These are phyloP conservation scores for Phytophthora syringae DNA, from an alignment of 352 stramenopile genomes.

Conservation along the genomic window DNA sequence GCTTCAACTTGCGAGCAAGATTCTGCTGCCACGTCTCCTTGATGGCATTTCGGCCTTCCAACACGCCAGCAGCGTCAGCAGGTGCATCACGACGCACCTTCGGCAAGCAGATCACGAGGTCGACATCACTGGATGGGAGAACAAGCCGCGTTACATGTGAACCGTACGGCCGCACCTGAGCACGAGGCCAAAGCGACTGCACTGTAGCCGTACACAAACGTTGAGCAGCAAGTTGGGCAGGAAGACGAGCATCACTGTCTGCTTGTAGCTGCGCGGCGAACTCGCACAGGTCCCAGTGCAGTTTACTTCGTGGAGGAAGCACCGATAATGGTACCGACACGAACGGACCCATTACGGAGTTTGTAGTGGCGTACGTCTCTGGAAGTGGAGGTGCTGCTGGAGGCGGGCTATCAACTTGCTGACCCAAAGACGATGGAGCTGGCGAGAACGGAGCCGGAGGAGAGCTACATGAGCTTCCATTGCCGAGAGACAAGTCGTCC, in stretches of 20 bases:
- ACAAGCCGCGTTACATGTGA: slow-evolving; percentile 96
- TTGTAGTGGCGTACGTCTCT: slow-evolving; percentile 51
- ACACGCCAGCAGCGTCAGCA: slow-evolving; percentile 93
- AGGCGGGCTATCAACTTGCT: slow-evolving; percentile 31
- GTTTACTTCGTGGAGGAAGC: slow-evolving; percentile 81
- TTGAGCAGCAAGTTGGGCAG: slow-evolving; percentile 78
- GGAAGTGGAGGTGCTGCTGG: slow-evolving; percentile 35
- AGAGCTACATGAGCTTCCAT: slow-evolving; percentile 37
- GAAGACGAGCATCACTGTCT: slow-evolving; percentile 69
- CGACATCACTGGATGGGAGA: slow-evolving; percentile 96
- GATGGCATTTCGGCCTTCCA: slow-evolving; percentile 98
- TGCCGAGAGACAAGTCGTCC: slow-evolving; percentile 32
- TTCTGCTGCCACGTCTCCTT: slow-evolving; percentile 99
- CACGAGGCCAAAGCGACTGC: slow-evolving; percentile 93
- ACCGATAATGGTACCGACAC: slow-evolving; percentile 87
- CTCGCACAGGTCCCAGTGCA: slow-evolving; percentile 90
- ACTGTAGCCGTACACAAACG: slow-evolving; percentile 84
- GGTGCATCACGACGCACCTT: slow-evolving; percentile 96
- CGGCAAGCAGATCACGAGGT: slow-evolving; percentile 98
- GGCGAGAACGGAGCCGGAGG: slow-evolving; percentile 44
- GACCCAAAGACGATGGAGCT: slow-evolving; percentile 37
- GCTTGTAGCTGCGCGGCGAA: slow-evolving; percentile 83
- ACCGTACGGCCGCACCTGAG: slow-evolving; percentile 97
- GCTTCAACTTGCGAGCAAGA: slow-evolving; percentile 94
- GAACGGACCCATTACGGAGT: slow-evolving; percentile 74